A percentile compares a stretch with the other conserved stretches of the same genome.
These are phyloP conservation scores for Asterella californica DNA, from an alignment of 225 moss, liverwort and hornwort genomes.

Conservation along the genomic window DNA sequence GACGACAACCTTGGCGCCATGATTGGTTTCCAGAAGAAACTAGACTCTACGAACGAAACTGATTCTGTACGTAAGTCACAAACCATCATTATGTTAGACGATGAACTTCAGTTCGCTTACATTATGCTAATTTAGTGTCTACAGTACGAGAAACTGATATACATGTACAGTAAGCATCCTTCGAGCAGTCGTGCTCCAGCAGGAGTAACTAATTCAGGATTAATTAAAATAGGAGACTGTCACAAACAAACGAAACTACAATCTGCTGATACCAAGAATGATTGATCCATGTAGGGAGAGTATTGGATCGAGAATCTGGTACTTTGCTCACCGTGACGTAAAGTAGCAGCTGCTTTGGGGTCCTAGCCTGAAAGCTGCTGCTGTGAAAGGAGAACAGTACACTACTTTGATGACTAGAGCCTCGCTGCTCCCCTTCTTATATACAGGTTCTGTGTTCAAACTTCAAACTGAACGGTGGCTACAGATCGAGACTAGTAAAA, in stretches of 20 bases:
- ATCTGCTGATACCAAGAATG: background rate
- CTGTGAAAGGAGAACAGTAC: background rate
- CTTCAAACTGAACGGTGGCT: background rate
- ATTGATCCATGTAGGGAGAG: background rate
- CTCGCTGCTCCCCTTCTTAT: background rate
- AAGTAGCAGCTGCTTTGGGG: background rate
- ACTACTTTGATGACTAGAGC: background rate
- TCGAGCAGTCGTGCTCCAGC: too few relatives aligned
- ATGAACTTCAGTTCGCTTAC: background rate
- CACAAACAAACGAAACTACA: background rate
- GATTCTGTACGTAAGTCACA: background rate
- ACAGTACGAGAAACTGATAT: too few relatives aligned
- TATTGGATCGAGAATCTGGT: too few relatives aligned
- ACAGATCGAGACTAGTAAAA: too few relatives aligned
- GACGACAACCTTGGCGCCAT: background rate
- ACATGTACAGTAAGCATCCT: too few relatives aligned
- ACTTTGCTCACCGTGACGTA: background rate
- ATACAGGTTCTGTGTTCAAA: background rate
- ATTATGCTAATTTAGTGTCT: too few relatives aligned
- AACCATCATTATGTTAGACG: background rate
- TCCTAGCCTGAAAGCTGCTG: background rate
- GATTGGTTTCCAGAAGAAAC: background rate
- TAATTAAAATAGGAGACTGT: too few relatives aligned
- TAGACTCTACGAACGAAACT: background rate
- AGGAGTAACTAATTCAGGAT: too few relatives aligned